A percentile compares a stretch with the other conserved stretches of the same genome.
Evolutionary conservation across 1,284 basidiomycete species (phyloP).

Genomic region (Ceratobasidium sp.): DNA sequence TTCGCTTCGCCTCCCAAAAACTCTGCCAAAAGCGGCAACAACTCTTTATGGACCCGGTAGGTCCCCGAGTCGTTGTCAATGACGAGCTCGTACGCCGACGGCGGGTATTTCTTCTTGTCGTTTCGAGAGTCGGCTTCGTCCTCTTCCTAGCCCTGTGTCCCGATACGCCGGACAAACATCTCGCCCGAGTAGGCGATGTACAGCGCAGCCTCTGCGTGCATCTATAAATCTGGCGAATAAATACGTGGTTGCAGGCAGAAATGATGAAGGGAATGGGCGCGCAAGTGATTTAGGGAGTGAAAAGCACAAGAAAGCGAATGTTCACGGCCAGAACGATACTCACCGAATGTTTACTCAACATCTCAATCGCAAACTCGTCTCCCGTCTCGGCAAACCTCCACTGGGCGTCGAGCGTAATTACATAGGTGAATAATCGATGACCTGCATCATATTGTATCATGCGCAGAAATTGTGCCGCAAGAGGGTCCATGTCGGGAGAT

Average conservation of each 20-base stretch:
- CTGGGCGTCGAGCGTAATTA: slow-evolving; percentile 61
- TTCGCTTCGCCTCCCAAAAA: slow-evolving; percentile 54
- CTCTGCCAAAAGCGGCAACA: slow-evolving; percentile 57
- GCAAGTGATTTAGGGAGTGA: too few species aligned
- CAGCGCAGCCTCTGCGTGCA: slow-evolving; percentile 62
- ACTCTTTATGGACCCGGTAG: slow-evolving; percentile 59
- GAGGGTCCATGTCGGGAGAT: slow-evolving; percentile 49
- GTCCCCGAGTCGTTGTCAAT: slow-evolving; percentile 66
- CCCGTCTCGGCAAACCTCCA: slow-evolving; percentile 64
- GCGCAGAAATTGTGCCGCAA: slow-evolving; percentile 59
- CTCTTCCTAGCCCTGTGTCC: slow-evolving; percentile 47
- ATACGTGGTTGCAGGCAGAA: too few species aligned
- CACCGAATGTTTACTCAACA: slow-evolving; percentile 61
- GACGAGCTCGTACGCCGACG: slow-evolving; percentile 60
- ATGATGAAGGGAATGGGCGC: too few species aligned
- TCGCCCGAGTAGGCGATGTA: slow-evolving; percentile 58
- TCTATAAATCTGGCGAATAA: slow-evolving; percentile 50
- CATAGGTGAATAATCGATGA: slow-evolving; percentile 61
- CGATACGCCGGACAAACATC: slow-evolving; percentile 55
- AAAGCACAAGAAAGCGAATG: too few species aligned
- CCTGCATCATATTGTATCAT: slow-evolving; percentile 60
- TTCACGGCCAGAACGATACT: too few species aligned
- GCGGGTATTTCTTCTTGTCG: slow-evolving; percentile 50
- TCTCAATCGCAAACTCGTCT: slow-evolving; percentile 61
- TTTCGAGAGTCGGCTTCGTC: slow-evolving; percentile 48